Percentiles rank a stretch among this genome's conserved stretches.
Conservation (phyloP, 2,329 filamentous ascomycete species). For the Keithomyces neogunnii region DNA sequence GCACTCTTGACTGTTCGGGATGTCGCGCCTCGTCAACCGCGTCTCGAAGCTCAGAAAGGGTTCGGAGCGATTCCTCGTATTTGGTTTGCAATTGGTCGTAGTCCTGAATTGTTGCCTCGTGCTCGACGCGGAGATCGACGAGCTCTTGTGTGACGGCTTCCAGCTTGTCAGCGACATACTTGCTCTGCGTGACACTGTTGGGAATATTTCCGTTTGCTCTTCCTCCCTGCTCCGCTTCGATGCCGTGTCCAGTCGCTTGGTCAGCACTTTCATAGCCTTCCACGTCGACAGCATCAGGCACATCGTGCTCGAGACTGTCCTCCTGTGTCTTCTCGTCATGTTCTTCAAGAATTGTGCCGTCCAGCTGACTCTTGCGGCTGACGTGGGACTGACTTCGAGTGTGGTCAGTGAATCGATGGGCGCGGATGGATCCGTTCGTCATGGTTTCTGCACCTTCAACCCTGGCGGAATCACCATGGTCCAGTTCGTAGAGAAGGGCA, state of each 20-base stretch:
- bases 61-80: slow-evolving; percentile 81
- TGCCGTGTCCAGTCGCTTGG: neutral
- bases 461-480: slow-evolving; percentile 59
- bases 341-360: slow-evolving; percentile 46
- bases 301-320: slow-evolving; percentile 39
- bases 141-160: slow-evolving; percentile 88
- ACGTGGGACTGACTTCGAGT: slow-evolving; percentile 45
- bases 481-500: slow-evolving; percentile 82
- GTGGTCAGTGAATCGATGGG: slow-evolving; percentile 39
- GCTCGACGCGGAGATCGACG: slow-evolving; percentile 80
- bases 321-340: slow-evolving; percentile 41
- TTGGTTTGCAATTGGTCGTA: slow-evolving; percentile 76
- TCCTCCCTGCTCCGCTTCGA: slow-evolving; percentile 23
- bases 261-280: neutral
- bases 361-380: slow-evolving; percentile 44
- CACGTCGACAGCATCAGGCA: slow-evolving; percentile 5
- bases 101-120: slow-evolving; percentile 74
- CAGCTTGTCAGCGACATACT: slow-evolving; percentile 85
- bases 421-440: slow-evolving; percentile 31
- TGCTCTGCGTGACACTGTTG: slow-evolving; percentile 69
- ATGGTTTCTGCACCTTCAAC: slow-evolving; percentile 21
- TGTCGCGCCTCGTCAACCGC: slow-evolving; percentile 71
- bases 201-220: slow-evolving; percentile 30
- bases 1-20: slow-evolving; percentile 35
- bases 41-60: slow-evolving; percentile 79